phyloP scores from a whole-genome alignment of 352 stramenopile species.

The Phytophthora lateralis region DNA sequence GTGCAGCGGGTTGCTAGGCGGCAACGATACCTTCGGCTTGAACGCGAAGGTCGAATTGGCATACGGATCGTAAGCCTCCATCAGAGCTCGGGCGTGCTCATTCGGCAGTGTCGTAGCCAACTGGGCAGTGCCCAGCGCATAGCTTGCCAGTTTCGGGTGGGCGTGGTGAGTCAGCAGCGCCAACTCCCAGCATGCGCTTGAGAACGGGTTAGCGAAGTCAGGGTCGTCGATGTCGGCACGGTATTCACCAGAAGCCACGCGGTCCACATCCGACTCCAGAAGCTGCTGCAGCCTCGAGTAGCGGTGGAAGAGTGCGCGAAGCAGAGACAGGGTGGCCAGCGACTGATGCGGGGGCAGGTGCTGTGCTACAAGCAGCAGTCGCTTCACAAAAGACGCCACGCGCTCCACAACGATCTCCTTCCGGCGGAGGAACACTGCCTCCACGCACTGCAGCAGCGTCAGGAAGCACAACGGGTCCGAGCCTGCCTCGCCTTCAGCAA shows the following conservation, averaged over 20 bases:
- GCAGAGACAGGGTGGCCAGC: slow-evolving; percentile 87
- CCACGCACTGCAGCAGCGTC: slow-evolving; percentile 90
- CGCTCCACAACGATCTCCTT: slow-evolving; percentile 95
- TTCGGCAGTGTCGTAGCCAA: slow-evolving; percentile 67
- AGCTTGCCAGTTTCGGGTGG: slow-evolving; percentile 80
- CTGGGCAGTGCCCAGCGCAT: slow-evolving; percentile 66
- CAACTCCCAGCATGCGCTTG: slow-evolving; percentile 94
- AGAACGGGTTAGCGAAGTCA: slow-evolving; percentile 95
- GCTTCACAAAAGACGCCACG: slow-evolving; percentile 96
- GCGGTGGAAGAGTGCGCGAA: slow-evolving; percentile 89
- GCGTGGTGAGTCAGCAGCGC: slow-evolving; percentile 86
- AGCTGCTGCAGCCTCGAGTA: slow-evolving; percentile 95
- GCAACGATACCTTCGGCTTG: slow-evolving; percentile 63
- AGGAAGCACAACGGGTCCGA: slow-evolving; percentile 57
- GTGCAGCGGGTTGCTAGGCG: slow-evolving; percentile 71
- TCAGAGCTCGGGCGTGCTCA: slow-evolving; percentile 64
- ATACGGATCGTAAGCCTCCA: slow-evolving; percentile 66
- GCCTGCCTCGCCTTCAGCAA: slow-evolving; percentile 63
- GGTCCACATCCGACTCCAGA: slow-evolving; percentile 96
- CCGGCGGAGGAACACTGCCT: slow-evolving; percentile 92
- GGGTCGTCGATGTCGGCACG: slow-evolving; percentile 92
- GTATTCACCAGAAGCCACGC: slow-evolving; percentile 93
- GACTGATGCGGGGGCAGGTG: slow-evolving; percentile 85
- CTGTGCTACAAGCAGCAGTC: slow-evolving; percentile 89
- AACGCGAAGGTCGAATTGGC: slow-evolving; percentile 57